Conservation (phyloP, 768 basidiomycete species). For the Candolleomyces aberdarensis region DNA sequence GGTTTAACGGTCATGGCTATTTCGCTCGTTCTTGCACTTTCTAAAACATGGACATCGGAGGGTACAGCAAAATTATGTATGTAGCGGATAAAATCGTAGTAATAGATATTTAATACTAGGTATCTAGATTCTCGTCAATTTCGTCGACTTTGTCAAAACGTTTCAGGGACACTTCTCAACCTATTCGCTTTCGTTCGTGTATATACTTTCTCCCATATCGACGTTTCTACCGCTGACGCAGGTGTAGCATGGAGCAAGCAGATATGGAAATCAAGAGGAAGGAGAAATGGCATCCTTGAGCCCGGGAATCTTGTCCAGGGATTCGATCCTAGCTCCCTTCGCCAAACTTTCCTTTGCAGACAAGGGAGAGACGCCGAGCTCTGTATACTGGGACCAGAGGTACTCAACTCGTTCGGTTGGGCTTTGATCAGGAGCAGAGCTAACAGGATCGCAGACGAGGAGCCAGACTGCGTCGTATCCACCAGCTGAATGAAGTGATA, state of each 20-base stretch:
- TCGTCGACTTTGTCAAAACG: too few species aligned
- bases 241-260: neutral
- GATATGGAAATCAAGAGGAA: neutral
- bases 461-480: constrained; percentile 98
- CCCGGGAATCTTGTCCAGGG: constrained; percentile 53
- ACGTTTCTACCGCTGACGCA: neutral
- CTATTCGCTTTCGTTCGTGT: constrained; percentile 1
- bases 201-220: constrained; percentile 10
- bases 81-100: constrained; percentile 26
- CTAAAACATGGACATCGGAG: constrained; percentile 74
- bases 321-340: constrained; percentile 64
- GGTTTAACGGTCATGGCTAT: constrained; percentile 75
- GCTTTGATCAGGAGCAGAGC: constrained; percentile 39
- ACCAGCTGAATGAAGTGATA: constrained; percentile 58
- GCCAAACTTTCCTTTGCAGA: constrained; percentile 66
- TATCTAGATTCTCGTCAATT: constrained; percentile 1
- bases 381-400: constrained; percentile 63
- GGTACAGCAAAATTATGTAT: constrained; percentile 68
- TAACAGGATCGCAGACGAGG: constrained; percentile 65
- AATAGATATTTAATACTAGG: constrained; percentile 1
- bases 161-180: neutral
- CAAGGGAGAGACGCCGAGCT: constrained; percentile 68
- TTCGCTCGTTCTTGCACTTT: constrained; percentile 72
- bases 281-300: constrained; percentile 36
- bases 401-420: constrained; percentile 62